Conservation (phyloP, 2,329 filamentous ascomycete genomes). For the Rhexocercosporidium sp. region DNA sequence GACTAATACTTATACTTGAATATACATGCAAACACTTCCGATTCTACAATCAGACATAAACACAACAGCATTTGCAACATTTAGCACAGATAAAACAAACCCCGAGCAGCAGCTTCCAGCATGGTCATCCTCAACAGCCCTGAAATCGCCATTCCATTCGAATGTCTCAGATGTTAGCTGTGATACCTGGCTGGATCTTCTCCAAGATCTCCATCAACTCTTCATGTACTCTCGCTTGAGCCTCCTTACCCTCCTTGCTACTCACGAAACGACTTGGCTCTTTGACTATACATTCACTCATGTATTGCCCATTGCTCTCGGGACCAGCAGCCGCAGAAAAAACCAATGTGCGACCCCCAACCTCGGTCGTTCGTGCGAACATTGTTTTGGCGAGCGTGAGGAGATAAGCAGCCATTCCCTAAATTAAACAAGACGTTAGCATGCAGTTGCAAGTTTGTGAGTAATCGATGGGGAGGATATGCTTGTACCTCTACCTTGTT, state of each 20-base stretch:
- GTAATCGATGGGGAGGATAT: not conserved
- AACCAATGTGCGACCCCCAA: constrained; percentile 49
- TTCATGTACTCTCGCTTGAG: constrained; percentile 46
- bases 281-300: constrained; percentile 27
- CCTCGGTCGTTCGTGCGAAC: constrained; percentile 51
- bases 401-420: constrained; percentile 21
- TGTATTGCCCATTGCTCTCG: constrained; percentile 35
- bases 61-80: too few species aligned
- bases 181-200: constrained; percentile 47
- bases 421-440: not conserved
- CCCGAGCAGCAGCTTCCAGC: too few species aligned
- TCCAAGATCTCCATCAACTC: constrained; percentile 51
- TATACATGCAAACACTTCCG: too few species aligned
- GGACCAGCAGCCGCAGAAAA: constrained; percentile 44
- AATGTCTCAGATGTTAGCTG: constrained; percentile 28
- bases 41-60: too few species aligned
- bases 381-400: constrained; percentile 40
- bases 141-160: too few species aligned
- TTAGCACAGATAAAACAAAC: too few species aligned
- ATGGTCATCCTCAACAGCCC: too few species aligned
- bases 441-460: too few species aligned
- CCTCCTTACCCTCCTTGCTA: constrained; percentile 44
- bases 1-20: too few species aligned
- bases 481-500: constrained; percentile 42
- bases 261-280: constrained; percentile 40